A percentile compares a stretch with the other conserved stretches of the same genome.
Evolutionary conservation across 1,284 basidiomycete species (phyloP).

Genomic region (Schizopora paradoxa): DNA sequence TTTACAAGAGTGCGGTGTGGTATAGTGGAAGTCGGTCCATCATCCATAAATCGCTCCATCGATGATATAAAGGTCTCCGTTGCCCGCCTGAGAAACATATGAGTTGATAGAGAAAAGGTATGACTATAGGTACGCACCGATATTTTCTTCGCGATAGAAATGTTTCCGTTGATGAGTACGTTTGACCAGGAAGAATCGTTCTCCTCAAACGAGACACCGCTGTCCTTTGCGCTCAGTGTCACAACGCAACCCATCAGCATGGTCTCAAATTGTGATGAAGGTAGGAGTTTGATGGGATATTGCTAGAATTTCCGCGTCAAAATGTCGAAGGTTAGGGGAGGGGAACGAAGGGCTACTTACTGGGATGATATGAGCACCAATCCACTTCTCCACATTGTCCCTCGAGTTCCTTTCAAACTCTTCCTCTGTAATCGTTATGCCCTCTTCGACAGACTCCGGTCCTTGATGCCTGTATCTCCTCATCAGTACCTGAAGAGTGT

Average conservation of each 20-base stretch:
- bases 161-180: slow-evolving; percentile 47
- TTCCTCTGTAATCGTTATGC: slow-evolving; percentile 51
- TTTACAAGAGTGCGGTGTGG: neutral
- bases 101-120: slow-evolving; percentile 9
- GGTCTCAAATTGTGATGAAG: slow-evolving; percentile 38
- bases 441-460: slow-evolving; percentile 36
- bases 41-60: slow-evolving; percentile 48
- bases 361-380: slow-evolving; percentile 68
- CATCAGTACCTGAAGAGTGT: neutral
- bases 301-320: slow-evolving; percentile 27
- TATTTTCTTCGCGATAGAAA: slow-evolving; percentile 49
- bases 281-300: slow-evolving; percentile 37
- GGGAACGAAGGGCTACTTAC: slow-evolving; percentile 35
- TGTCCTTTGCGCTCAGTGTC: slow-evolving; percentile 33
- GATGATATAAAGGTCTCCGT: slow-evolving; percentile 67
- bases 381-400: slow-evolving; percentile 65
- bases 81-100: slow-evolving; percentile 44
- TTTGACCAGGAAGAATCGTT: slow-evolving; percentile 49
- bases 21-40: neutral
- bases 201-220: slow-evolving; percentile 29
- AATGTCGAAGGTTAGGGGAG: slow-evolving; percentile 10
- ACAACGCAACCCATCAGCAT: slow-evolving; percentile 51
- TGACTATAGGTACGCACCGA: slow-evolving; percentile 38
- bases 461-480: slow-evolving; percentile 49
- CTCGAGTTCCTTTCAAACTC: slow-evolving; percentile 55